A percentile compares a stretch with the other conserved stretches of the same genome.
phyloP scores from a whole-genome alignment of 2,329 filamentous ascomycete species.

The Paecilomyces sp. region DNA sequence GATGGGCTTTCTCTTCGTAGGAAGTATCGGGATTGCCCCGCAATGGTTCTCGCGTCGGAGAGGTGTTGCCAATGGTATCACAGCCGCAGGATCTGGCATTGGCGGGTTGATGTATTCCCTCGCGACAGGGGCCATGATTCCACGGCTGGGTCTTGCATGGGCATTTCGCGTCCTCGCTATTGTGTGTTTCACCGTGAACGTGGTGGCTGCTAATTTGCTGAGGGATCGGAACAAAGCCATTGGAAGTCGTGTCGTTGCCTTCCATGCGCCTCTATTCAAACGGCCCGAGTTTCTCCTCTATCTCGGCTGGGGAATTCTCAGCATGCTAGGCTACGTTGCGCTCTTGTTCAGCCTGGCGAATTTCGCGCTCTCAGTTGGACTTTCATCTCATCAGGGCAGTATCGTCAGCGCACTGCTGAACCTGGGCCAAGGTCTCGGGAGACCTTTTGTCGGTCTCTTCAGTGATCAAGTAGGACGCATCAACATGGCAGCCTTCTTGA shows the following conservation, averaged over 20 bases:
- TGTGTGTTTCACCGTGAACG: slow-evolving; percentile 46
- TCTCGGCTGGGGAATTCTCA: slow-evolving; percentile 55
- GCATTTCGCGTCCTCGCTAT: slow-evolving; percentile 56
- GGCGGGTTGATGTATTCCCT: slow-evolving; percentile 56
- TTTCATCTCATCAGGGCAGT: slow-evolving; percentile 53
- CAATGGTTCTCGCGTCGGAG: slow-evolving; percentile 57
- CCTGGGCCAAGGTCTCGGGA: slow-evolving; percentile 50
- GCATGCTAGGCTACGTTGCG: slow-evolving; percentile 59
- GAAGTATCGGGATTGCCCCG: slow-evolving; percentile 47
- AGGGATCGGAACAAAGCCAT: slow-evolving; percentile 53
- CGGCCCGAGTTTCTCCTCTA: slow-evolving; percentile 46
- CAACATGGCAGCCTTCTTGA: slow-evolving; percentile 53
- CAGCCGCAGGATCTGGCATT: slow-evolving; percentile 51
- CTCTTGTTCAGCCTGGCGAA: slow-evolving; percentile 58
- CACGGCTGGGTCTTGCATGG: slow-evolving; percentile 50
- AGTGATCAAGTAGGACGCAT: slow-evolving; percentile 55
- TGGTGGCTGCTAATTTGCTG: slow-evolving; percentile 47
- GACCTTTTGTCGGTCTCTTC: slow-evolving; percentile 57
- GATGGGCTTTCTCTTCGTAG: slow-evolving; percentile 57
- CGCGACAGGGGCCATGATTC: slow-evolving; percentile 51
- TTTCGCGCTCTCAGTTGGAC: slow-evolving; percentile 53
- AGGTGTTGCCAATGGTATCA: slow-evolving; percentile 54
- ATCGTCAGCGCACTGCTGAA: slow-evolving; percentile 58
- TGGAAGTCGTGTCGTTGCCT: slow-evolving; percentile 44
- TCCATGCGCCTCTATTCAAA: slow-evolving; percentile 48